These are phyloP conservation scores for Drechslera avenae DNA, from an alignment of 2,329 filamentous ascomycete species.

Conservation along the genomic window DNA sequence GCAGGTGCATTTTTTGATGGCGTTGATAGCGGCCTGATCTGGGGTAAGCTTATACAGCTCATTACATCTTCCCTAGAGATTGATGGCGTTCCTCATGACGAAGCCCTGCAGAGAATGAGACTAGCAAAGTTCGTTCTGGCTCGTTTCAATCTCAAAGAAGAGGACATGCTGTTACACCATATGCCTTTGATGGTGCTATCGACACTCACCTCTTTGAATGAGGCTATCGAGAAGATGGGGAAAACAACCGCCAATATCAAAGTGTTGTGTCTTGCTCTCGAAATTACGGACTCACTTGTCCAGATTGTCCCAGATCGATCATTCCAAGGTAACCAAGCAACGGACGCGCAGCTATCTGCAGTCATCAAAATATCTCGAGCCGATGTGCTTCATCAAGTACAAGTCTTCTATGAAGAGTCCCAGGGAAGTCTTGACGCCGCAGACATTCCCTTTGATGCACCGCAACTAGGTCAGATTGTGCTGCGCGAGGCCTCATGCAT, in stretches of 20 bases:
- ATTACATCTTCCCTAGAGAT: conserved; percentile 58
- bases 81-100: conserved; percentile 55
- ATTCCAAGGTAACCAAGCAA: conserved; percentile 21
- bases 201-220: conserved; percentile 57
- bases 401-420: conserved; percentile 43
- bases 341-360: conserved; percentile 11
- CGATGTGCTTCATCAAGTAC: conserved; percentile 27
- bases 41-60: conserved; percentile 76
- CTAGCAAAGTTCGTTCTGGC: conserved; percentile 80
- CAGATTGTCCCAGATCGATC: conserved; percentile 46
- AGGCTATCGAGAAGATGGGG: conserved; percentile 27
- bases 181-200: conserved; percentile 77
- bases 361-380: conserved; percentile 11
- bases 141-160: conserved; percentile 92
- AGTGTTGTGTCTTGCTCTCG: conserved; percentile 36
- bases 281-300: conserved; percentile 47
- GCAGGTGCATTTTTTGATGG: conserved; percentile 97
- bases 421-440: conserved; percentile 43
- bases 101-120: conserved; percentile 66
- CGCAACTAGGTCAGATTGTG: conserved; percentile 34
- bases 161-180: conserved; percentile 91
- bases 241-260: conserved; percentile 18
- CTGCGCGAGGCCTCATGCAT: conserved; percentile 39
- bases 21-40: conserved; percentile 92
- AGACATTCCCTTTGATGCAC: conserved; percentile 35